Evolutionary conservation across 495 filamentous ascomycete species (phyloP).

Genomic region (Penicillium malachiteum): DNA sequence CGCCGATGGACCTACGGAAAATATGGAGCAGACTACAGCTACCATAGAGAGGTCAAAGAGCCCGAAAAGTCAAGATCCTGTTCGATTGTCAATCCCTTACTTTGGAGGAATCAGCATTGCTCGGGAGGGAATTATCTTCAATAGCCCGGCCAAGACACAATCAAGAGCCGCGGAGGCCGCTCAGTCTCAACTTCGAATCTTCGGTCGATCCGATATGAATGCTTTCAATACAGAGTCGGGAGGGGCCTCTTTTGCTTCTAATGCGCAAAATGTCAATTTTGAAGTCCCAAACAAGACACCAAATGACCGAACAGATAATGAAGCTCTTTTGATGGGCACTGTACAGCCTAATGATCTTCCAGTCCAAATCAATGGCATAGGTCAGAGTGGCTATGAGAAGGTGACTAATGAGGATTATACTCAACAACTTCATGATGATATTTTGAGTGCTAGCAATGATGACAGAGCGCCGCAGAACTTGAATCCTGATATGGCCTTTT

Average conservation of each 20-base stretch:
- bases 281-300: too few species aligned
- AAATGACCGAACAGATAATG: too few species aligned
- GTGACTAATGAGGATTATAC: neutral
- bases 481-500: neutral
- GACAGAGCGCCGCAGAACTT: neutral
- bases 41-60: neutral
- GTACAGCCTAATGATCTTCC: too few species aligned
- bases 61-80: neutral
- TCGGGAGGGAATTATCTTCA: neutral
- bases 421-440: neutral
- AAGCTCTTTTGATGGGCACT: too few species aligned
- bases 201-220: neutral
- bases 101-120: conserved; percentile 1
- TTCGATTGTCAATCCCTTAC: conserved; percentile 1
- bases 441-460: neutral
- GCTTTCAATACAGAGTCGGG: too few species aligned
- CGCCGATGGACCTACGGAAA: neutral
- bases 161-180: neutral
- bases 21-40: neutral
- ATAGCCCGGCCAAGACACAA: neutral
- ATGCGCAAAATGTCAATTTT: too few species aligned
- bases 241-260: too few species aligned
- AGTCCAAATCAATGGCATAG: too few species aligned
- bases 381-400: too few species aligned
- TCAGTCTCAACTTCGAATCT: neutral